These are phyloP conservation scores for Fusarium guadeloupense DNA, from an alignment of 2,329 filamentous ascomycete species.

Conservation along the genomic window DNA sequence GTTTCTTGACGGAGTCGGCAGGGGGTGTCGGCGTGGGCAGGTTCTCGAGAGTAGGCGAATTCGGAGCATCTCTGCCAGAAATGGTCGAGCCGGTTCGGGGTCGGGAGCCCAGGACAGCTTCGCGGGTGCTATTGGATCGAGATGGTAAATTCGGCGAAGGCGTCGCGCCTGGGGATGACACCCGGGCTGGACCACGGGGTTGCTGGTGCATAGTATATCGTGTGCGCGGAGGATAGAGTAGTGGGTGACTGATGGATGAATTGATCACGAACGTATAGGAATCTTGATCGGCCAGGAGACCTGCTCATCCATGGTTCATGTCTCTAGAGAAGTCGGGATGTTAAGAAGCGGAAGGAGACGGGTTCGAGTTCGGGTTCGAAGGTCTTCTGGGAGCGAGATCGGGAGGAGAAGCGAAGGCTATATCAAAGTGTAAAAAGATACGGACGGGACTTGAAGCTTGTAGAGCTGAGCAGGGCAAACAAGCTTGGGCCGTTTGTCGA, in stretches of 20 bases:
- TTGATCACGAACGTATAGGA: slow-evolving; percentile 45
- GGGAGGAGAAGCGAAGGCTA: slow-evolving; percentile 14
- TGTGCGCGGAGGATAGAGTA: slow-evolving; percentile 16
- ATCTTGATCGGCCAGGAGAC: slow-evolving; percentile 47
- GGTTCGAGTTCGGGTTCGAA: slow-evolving; percentile 17
- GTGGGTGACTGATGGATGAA: slow-evolving; percentile 18
- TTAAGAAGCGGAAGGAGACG: background rate
- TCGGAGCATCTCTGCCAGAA: slow-evolving; percentile 50
- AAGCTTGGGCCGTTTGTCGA: slow-evolving; percentile 10
- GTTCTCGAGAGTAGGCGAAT: slow-evolving; percentile 60
- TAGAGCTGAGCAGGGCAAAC: no score
- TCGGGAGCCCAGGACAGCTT: slow-evolving; percentile 58
- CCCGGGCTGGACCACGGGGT: slow-evolving; percentile 76
- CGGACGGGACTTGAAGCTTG: slow-evolving; percentile 8
- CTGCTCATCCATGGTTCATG: slow-evolving; percentile 49
- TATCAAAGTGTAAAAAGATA: slow-evolving; percentile 33
- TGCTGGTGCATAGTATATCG: slow-evolving; percentile 82
- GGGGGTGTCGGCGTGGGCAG: slow-evolving; percentile 59
- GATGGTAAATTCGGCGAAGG: slow-evolving; percentile 73
- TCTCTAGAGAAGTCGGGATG: slow-evolving; percentile 24
- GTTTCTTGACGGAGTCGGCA: slow-evolving; percentile 76
- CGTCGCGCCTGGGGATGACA: slow-evolving; percentile 76
- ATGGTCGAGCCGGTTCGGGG: slow-evolving; percentile 57
- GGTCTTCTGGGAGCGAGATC: slow-evolving; percentile 1
- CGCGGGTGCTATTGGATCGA: slow-evolving; percentile 78